Evolutionary conservation across 257 asterid species (phyloP).

Genomic region (Petunia secreta): DNA sequence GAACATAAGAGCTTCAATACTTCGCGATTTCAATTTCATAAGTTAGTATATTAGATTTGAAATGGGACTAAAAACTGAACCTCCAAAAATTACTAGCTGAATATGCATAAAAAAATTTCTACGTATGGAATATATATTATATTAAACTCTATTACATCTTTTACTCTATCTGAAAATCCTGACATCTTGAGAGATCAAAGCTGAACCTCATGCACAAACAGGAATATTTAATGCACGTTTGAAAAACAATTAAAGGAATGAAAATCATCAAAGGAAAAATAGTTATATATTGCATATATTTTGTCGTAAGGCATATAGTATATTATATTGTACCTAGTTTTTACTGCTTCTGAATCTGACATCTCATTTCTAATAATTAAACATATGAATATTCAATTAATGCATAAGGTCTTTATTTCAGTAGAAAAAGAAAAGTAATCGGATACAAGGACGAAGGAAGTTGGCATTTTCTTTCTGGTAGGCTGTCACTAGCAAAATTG

Average conservation of each 20-base stretch:
- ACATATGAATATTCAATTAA: neutral
- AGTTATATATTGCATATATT: neutral
- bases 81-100: too few relatives aligned
- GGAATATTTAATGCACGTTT: neutral
- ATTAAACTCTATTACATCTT: too few relatives aligned
- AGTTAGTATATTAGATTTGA: too few relatives aligned
- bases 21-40: too few relatives aligned
- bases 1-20: too few relatives aligned
- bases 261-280: neutral
- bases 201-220: neutral
- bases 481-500: neutral
- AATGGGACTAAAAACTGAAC: too few relatives aligned
- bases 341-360: neutral
- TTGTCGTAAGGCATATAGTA: neutral
- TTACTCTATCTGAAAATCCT: neutral
- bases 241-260: too few relatives aligned
- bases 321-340: neutral
- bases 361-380: neutral
- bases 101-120: too few relatives aligned
- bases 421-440: too few relatives aligned
- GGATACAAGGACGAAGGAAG: neutral
- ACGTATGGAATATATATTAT: too few relatives aligned
- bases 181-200: neutral
- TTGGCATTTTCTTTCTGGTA: neutral
- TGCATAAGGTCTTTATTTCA: neutral